Percentiles rank a stretch among this genome's conserved stretches.
Evolutionary conservation across 2,329 filamentous ascomycete genomes (phyloP).

Genomic region (Magnaporthales sp.): DNA sequence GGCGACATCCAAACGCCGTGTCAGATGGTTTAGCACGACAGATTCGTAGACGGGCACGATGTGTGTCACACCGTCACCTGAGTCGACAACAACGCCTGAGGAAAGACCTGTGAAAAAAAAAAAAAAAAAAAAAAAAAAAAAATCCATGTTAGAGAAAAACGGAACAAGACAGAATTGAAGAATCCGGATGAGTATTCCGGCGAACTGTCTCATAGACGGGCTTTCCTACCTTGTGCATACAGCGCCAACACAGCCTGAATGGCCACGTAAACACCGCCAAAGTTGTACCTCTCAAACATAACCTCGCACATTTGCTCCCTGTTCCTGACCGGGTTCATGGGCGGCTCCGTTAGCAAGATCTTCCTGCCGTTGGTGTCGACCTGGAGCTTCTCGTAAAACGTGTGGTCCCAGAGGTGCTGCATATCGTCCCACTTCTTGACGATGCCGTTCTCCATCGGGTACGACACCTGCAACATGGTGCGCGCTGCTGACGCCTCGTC

Average conservation of each 20-base stretch:
- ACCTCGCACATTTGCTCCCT: slow-evolving; percentile 97
- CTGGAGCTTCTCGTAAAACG: slow-evolving; percentile 94
- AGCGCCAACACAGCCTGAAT: slow-evolving; percentile 94
- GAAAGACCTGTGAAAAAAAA: slow-evolving; percentile 52
- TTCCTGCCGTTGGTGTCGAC: slow-evolving; percentile 86
- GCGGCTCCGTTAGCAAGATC: slow-evolving; percentile 84
- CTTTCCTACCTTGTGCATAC: slow-evolving; percentile 73
- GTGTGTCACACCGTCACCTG: slow-evolving; percentile 95
- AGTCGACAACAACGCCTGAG: slow-evolving; percentile 96
- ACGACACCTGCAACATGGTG: slow-evolving; percentile 97
- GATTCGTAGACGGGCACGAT: slow-evolving; percentile 98
- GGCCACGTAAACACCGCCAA: slow-evolving; percentile 94
- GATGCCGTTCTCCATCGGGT: slow-evolving; percentile 99
- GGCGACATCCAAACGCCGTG: slow-evolving; percentile 85
- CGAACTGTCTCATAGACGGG: not conserved
- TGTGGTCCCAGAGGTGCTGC: slow-evolving; percentile 99
- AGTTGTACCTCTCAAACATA: slow-evolving; percentile 97
- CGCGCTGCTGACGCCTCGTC: slow-evolving; percentile 94
- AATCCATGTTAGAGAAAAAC: not conserved
- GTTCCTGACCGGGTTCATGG: slow-evolving; percentile 96
- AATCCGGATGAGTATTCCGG: not conserved
- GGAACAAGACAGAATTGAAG: not conserved
- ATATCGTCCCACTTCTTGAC: slow-evolving; percentile 99
- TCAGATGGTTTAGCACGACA: slow-evolving; percentile 94
- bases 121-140: not conserved